Conservation (phyloP, 2,329 filamentous ascomycete species). For the Sphaerulina vaccinii region DNA sequence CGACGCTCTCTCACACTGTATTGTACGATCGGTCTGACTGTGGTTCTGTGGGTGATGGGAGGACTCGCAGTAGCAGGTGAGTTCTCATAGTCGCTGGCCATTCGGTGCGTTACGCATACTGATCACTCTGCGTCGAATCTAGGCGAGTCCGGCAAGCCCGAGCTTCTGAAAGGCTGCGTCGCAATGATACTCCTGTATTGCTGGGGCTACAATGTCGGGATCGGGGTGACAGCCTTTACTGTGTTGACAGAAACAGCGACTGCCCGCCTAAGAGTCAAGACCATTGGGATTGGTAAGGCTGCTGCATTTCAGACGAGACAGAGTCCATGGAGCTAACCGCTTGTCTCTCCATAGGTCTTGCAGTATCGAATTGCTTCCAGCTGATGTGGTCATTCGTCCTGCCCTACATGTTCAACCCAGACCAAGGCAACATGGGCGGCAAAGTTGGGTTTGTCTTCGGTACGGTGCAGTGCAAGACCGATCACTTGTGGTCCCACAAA, state of each 20-base stretch:
- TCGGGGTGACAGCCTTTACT: conserved; percentile 44
- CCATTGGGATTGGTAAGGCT: conserved; percentile 42
- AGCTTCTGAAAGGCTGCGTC: conserved; percentile 9
- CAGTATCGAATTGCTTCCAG: too few relatives aligned
- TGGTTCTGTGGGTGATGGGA: conserved; percentile 44
- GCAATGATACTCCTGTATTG: conserved; percentile 43
- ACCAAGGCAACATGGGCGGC: conserved; percentile 41
- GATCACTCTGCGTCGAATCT: too few relatives aligned
- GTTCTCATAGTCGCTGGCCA: too few relatives aligned
- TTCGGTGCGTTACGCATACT: too few relatives aligned
- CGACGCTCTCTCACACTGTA: conserved; percentile 41
- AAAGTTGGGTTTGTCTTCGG: conserved; percentile 46
- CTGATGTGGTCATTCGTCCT: conserved; percentile 43
- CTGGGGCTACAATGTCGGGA: conserved; percentile 44
- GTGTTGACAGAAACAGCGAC: conserved; percentile 43
- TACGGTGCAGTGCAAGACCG: too few relatives aligned
- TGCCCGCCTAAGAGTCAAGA: conserved; percentile 42
- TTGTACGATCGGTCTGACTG: conserved; percentile 37
- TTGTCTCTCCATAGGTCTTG: too few relatives aligned
- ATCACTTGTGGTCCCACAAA: too few relatives aligned
- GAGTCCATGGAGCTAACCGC: too few relatives aligned
- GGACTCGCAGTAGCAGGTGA: conserved; percentile 36
- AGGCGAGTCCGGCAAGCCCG: too few relatives aligned
- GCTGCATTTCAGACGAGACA: conserved; percentile 38
- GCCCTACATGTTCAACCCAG: conserved; percentile 42